Base-by-base conservation (phyloP, 192 early-diverging fungal genomes). In the Coemansia sp. region DNA sequence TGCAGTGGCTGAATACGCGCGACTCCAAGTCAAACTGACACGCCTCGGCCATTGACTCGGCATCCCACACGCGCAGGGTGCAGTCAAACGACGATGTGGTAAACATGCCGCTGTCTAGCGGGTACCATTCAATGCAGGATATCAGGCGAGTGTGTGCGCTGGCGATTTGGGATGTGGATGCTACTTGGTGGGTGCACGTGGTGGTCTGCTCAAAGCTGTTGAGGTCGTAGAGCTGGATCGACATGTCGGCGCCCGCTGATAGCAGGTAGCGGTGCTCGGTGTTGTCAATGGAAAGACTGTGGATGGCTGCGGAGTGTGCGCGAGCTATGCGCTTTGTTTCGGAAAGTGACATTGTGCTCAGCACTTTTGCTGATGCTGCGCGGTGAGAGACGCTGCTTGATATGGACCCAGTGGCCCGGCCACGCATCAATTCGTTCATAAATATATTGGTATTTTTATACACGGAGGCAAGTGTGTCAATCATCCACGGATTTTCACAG, bases 81-180 rank as follows among this genome's bases (percentile, higher is more conserved):
- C 83, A 71, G 71, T 97, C 95, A 62, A 89, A 89, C 0, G 93
- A 93, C 0, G 87, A 87, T 1, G 88, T 90, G 0, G 89, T 88
- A 73, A 96, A 96, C 82, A 96, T 85, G 37, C 94, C 94, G 15
- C 87, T 89, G 74, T 96, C 93, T 43, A 87, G 83, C 4, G 92
- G 89, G 67, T 91, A 96, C 95, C 95, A 97, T 4, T 80, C 73
- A 0, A 94, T 82, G 41, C 82, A 81, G 5, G 93, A 88, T 3
- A 97, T 82, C 6, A 85, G 83, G 59, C 86, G 89, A 32, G 77
- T 65, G 77, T 97, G 94, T 4, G 87, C 83, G 56, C n/a, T 11
- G 4, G 71, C 41, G 20, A 68, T 46, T 5, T 67, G 62, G 2
- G 37, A 71, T 20, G 54, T 25, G 5, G 78, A 42, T 1, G 65